Conservation (phyloP, 2,329 filamentous ascomycete genomes). For the Elsinoe batatas region DNA sequence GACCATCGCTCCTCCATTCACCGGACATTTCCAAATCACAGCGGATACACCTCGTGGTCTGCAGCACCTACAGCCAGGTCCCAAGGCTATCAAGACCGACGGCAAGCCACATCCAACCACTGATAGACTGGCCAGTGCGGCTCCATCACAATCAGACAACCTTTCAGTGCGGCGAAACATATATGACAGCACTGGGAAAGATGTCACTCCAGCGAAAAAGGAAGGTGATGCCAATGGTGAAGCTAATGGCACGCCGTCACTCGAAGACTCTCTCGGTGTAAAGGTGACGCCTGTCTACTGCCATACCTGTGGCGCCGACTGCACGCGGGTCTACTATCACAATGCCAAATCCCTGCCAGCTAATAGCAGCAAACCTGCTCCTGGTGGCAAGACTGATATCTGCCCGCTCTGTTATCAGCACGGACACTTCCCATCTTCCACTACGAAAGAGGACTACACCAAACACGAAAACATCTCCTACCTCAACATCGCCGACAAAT, state of each 20-base stretch:
- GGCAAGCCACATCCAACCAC: conserved; percentile 58
- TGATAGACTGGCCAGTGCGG: conserved; percentile 58
- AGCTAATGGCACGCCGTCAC: conserved; percentile 53
- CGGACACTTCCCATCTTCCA: conserved; percentile 69
- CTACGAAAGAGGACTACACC: conserved; percentile 69
- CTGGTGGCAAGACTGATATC: conserved; percentile 67
- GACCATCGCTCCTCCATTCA: conserved; percentile 91
- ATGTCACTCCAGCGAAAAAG: conserved; percentile 52
- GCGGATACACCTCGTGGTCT: conserved; percentile 91
- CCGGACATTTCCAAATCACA: conserved; percentile 91
- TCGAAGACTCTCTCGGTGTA: conserved; percentile 50
- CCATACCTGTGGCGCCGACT: conserved; percentile 86
- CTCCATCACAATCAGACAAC: conserved; percentile 72
- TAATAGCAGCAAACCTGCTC: conserved; percentile 33
- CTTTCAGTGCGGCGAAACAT: conserved; percentile 92
- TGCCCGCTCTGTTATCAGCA: conserved; percentile 88
- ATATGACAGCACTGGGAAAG: conserved; percentile 85
- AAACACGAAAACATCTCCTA: conserved; percentile 86
- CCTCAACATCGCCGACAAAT: conserved; percentile 65
- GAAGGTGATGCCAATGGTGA: conserved; percentile 57
- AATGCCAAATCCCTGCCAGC: conserved; percentile 50
- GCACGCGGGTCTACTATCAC: conserved; percentile 62
- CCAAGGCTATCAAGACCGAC: conserved; percentile 53
- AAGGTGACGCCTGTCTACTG: conserved; percentile 65
- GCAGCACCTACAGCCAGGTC: conserved; percentile 87